phyloP scores from a whole-genome alignment of 768 basidiomycete species.

The Naganishia vishniacii region DNA sequence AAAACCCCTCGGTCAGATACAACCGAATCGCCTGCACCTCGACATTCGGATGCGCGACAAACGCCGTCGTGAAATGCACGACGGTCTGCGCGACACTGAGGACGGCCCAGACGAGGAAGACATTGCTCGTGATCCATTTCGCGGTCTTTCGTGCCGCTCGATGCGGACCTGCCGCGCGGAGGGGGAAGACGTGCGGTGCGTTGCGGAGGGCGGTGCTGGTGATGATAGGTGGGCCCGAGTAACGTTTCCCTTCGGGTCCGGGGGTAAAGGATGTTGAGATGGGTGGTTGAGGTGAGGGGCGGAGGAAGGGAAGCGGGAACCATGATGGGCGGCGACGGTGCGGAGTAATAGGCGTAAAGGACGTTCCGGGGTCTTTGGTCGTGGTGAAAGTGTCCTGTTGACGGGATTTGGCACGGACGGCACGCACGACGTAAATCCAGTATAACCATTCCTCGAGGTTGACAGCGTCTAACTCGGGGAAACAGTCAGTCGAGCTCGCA shows the following conservation, averaged over 20 bases:
- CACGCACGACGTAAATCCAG: conserved; percentile 16
- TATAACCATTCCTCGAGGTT: conserved; percentile 15
- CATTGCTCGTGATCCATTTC: conserved; percentile 18
- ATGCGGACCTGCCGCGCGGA: not conserved
- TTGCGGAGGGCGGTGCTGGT: not conserved
- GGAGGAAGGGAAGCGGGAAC: not conserved
- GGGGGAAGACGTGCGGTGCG: too few relatives aligned
- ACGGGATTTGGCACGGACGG: conserved; percentile 11
- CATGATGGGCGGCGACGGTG: not conserved
- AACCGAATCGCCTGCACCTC: conserved; percentile 13
- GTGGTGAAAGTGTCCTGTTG: not conserved
- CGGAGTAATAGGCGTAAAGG: not conserved
- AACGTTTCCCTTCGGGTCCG: not conserved
- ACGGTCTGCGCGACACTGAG: conserved; percentile 2
- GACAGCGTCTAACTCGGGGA: not conserved
- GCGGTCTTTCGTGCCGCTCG: conserved; percentile 9
- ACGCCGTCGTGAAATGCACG: conserved; percentile 15
- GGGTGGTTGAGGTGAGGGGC: not conserved
- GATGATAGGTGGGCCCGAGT: not conserved
- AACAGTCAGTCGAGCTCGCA: not conserved
- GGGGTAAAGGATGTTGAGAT: not conserved
- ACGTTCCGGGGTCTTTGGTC: not conserved
- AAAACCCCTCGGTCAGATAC: conserved; percentile 13
- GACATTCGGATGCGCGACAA: not conserved
- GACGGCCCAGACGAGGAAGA: conserved; percentile 11